Conservation (phyloP, 768 basidiomycete genomes). For the Calocera cornea region DNA sequence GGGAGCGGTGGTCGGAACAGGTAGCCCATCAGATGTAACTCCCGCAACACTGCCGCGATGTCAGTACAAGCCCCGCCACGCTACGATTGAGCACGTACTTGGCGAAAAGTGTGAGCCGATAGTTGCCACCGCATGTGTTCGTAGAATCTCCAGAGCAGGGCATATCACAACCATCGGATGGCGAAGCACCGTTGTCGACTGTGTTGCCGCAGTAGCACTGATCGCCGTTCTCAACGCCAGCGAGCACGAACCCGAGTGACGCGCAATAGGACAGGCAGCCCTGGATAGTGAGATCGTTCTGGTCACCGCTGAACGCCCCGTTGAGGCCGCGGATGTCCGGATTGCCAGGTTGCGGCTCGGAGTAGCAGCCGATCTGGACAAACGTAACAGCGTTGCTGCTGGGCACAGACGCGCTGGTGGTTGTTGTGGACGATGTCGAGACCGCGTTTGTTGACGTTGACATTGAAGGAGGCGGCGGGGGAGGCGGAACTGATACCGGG, state of each 20-base stretch:
- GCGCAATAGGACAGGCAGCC: constrained; percentile 17
- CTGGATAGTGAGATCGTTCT: neutral
- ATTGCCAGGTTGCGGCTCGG: neutral
- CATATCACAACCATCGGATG: constrained; percentile 17
- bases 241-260: constrained; percentile 13
- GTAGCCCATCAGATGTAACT: neutral
- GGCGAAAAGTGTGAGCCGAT: constrained; percentile 5
- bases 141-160: constrained; percentile 3
- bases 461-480: neutral
- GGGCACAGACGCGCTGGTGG: neutral
- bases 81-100: neutral
- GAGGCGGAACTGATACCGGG: neutral
- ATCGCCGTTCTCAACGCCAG: constrained; percentile 19
- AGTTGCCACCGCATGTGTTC: constrained; percentile 1
- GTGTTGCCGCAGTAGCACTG: constrained; percentile 19
- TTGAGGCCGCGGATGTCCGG: neutral
- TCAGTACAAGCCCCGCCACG: neutral
- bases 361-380: neutral
- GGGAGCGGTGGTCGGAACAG: neutral
- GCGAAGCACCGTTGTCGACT: constrained; percentile 16
- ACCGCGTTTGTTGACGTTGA: neutral
- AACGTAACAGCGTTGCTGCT: neutral
- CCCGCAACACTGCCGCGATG: neutral
- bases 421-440: neutral
- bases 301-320: neutral